phyloP scores from a whole-genome alignment of 345 rosid genomes.

The Populus alba region DNA sequence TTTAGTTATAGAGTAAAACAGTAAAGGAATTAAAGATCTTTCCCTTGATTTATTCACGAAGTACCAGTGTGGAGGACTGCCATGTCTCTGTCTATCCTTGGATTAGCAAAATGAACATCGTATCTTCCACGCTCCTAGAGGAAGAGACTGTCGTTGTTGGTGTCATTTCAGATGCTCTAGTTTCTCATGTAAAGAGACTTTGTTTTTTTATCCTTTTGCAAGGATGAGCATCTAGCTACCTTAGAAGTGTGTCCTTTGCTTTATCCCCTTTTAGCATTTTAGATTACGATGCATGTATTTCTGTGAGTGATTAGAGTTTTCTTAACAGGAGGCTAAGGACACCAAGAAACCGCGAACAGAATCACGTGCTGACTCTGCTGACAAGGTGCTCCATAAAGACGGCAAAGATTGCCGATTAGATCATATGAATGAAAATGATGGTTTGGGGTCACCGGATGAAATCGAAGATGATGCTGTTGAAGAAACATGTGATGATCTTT shows the following conservation, averaged over 20 bases:
- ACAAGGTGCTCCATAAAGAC: slow-evolving; percentile 1
- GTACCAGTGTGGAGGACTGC: background rate
- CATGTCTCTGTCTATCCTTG: background rate
- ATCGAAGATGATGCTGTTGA: slow-evolving; percentile 10
- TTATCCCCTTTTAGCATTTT: background rate
- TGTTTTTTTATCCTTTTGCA: background rate
- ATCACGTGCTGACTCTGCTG: slow-evolving; percentile 19
- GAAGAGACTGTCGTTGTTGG: background rate
- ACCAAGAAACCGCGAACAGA: slow-evolving; percentile 35
- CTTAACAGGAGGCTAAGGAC: slow-evolving; percentile 3
- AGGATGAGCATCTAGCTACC: background rate
- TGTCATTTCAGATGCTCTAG: background rate
- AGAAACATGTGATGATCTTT: slow-evolving; percentile 8
- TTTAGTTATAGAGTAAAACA: background rate
- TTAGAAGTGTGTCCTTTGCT: background rate
- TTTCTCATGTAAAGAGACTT: background rate
- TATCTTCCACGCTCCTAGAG: background rate
- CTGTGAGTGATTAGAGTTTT: background rate
- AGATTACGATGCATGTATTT: background rate
- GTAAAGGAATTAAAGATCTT: background rate
- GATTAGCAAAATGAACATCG: background rate
- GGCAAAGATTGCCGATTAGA: background rate
- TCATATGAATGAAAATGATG: background rate
- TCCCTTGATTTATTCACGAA: background rate
- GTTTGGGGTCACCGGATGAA: slow-evolving; percentile 14